A percentile compares a stretch with the other conserved stretches of the same genome.
Evolutionary conservation across 2,329 filamentous ascomycete species (phyloP).

Genomic region (Pyricularia grisea): DNA sequence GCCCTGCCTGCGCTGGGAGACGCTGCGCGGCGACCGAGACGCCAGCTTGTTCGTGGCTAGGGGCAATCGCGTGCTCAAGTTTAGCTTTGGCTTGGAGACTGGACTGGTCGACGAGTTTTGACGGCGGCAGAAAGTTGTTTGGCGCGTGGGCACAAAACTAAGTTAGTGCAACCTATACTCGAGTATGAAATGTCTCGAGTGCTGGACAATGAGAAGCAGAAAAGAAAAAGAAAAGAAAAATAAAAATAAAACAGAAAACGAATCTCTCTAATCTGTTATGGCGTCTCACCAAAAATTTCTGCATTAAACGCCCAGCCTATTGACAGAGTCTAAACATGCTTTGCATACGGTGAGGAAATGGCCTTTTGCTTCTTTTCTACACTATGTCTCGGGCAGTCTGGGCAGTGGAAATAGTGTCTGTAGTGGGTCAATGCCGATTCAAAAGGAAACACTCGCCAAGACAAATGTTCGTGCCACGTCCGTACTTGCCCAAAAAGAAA

Average conservation of each 20-base stretch:
- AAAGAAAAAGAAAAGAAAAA: not conserved
- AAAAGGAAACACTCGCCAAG: not conserved
- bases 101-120: not conserved
- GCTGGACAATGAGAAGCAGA: no score
- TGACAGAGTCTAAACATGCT: not conserved
- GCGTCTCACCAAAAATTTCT: not conserved
- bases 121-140: no score
- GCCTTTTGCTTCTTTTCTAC: not conserved
- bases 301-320: not conserved
- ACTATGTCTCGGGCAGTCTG: not conserved
- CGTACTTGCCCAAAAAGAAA: no score
- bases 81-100: slow-evolving; percentile 26
- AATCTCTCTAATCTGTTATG: not conserved
- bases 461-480: not conserved
- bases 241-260: not conserved
- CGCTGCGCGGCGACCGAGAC: slow-evolving; percentile 30
- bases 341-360: no score
- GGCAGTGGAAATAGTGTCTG: not conserved
- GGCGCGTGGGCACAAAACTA: no score
- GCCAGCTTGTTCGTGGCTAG: slow-evolving; percentile 38
- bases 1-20: slow-evolving; percentile 8
- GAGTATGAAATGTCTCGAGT: no score
- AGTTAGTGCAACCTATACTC: no score
- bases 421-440: not conserved
- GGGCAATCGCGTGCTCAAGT: slow-evolving; percentile 28